A percentile compares a stretch with the other conserved stretches of the same genome.
Conservation (phyloP, 768 basidiomycete genomes). For the Terana coerulea region DNA sequence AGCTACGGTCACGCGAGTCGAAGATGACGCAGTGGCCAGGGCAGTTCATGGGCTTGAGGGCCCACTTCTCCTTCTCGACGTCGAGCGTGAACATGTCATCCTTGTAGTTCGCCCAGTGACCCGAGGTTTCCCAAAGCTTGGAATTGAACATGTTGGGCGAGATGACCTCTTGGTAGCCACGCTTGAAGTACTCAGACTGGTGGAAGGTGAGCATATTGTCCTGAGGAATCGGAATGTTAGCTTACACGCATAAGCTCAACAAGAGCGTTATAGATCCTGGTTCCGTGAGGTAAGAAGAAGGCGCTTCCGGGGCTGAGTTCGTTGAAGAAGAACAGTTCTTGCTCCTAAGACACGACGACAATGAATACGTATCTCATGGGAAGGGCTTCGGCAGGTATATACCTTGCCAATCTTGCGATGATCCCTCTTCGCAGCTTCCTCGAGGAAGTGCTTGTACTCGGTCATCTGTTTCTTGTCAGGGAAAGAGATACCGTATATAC, state of each 20-base stretch:
- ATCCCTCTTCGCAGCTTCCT: constrained; percentile 96
- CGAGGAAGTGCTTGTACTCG: constrained; percentile 95
- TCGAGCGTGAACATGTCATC: constrained; percentile 97
- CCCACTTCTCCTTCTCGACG: constrained; percentile 95
- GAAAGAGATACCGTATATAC: constrained; percentile 98
- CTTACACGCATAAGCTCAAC: constrained; percentile 86
- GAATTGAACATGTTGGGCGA: constrained; percentile 97
- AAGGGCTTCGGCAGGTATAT: constrained; percentile 9
- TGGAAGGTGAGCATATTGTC: constrained; percentile 1
- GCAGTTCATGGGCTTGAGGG: constrained; percentile 98
- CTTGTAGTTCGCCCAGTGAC: constrained; percentile 97
- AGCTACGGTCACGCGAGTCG: constrained; percentile 88
- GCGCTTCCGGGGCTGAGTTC: constrained; percentile 92
- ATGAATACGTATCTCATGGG: neutral
- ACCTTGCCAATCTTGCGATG: constrained; percentile 94
- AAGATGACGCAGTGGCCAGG: constrained; percentile 96
- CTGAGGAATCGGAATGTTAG: constrained; percentile 10
- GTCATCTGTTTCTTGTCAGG: constrained; percentile 93
- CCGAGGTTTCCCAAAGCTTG: constrained; percentile 97
- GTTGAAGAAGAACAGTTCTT: constrained; percentile 99
- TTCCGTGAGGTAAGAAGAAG: constrained; percentile 97
- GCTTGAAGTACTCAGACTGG: constrained; percentile 89
- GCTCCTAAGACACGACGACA: constrained; percentile 50
- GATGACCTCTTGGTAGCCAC: constrained; percentile 97
- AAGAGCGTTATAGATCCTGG: constrained; percentile 93